Percentiles rank a stretch among this genome's conserved stretches.
Conservation (phyloP, 2,329 filamentous ascomycete genomes). For the Calycina herbarum region DNA sequence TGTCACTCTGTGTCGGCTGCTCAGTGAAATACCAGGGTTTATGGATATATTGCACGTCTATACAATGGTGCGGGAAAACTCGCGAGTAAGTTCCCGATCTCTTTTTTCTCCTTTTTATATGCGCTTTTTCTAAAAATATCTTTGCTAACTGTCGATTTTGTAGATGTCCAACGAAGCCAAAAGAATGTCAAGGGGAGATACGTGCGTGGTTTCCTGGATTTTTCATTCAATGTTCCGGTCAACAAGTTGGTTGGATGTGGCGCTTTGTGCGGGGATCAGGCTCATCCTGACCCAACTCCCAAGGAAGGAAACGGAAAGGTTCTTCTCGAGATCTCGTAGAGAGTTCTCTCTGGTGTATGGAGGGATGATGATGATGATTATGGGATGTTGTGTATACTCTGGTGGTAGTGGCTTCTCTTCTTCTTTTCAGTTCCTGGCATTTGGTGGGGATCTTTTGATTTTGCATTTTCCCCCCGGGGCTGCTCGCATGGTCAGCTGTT, state of each 20-base stretch:
- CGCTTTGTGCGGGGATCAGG: background rate
- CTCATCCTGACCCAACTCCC: background rate
- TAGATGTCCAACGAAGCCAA: background rate
- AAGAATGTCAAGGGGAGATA: background rate
- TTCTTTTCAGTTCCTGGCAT: too few relatives aligned
- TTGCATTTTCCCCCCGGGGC: too few relatives aligned
- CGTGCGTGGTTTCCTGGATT: background rate
- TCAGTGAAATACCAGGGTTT: too few relatives aligned
- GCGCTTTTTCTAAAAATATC: too few relatives aligned
- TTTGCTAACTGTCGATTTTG: background rate
- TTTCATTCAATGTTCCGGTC: background rate
- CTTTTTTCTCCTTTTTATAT: too few relatives aligned
- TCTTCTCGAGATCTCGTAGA: background rate
- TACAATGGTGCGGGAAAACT: background rate
- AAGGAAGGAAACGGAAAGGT: background rate
- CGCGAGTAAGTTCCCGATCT: background rate
- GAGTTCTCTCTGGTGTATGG: too few relatives aligned
- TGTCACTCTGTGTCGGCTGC: too few relatives aligned
- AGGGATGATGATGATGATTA: too few relatives aligned
- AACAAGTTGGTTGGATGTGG: slow-evolving; percentile 7
- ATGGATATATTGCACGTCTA: background rate
- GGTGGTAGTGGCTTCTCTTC: too few relatives aligned
- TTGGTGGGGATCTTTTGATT: too few relatives aligned
- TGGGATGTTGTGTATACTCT: too few relatives aligned
- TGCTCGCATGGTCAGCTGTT: too few relatives aligned